Percentiles rank a stretch among this genome's conserved stretches.
These are phyloP conservation scores for Metschnikowia kunwiensis DNA, from an alignment of 805 yeast species.

Conservation along the genomic window DNA sequence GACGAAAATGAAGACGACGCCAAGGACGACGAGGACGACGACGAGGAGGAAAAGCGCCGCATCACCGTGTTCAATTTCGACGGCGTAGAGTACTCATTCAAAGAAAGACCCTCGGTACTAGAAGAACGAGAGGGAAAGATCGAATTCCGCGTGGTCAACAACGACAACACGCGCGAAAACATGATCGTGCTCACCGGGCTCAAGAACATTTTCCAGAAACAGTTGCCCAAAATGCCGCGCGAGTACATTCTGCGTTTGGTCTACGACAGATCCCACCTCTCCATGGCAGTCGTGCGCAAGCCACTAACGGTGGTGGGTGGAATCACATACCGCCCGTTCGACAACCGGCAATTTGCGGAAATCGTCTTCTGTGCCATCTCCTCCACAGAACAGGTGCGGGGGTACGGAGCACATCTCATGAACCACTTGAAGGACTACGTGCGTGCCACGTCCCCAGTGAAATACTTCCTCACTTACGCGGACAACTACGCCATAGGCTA, in stretches of 20 bases:
- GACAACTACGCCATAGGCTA: slow-evolving; percentile 99
- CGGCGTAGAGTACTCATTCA: slow-evolving; percentile 76
- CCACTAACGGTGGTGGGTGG: slow-evolving; percentile 98
- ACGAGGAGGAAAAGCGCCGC: slow-evolving; percentile 41
- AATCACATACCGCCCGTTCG: slow-evolving; percentile 92
- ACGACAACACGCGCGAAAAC: slow-evolving; percentile 83
- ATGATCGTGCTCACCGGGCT: slow-evolving; percentile 91
- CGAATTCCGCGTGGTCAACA: slow-evolving; percentile 94
- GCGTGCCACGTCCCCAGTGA: slow-evolving; percentile 77
- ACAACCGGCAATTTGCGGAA: slow-evolving; percentile 88
- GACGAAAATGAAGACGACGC: slow-evolving; percentile 38
- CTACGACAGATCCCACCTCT: slow-evolving; percentile 88
- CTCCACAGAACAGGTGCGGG: slow-evolving; percentile 95
- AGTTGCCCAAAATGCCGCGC: slow-evolving; percentile 97
- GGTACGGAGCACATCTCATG: slow-evolving; percentile 98
- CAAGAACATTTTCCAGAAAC: slow-evolving; percentile 94
- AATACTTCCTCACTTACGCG: slow-evolving; percentile 90
- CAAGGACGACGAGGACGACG: slow-evolving; percentile 44
- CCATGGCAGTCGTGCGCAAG: slow-evolving; percentile 93
- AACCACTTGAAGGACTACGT: slow-evolving; percentile 96
- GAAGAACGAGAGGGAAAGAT: slow-evolving; percentile 93
- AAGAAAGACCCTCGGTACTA: slow-evolving; percentile 89
- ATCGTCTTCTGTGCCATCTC: slow-evolving; percentile 98
- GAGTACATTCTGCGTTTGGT: slow-evolving; percentile 94
- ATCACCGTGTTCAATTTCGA: slow-evolving; percentile 60